Evolutionary conservation across 208 protist species (phyloP), one percentile per base, ranked within the genome.

Genomic region (Leishmania major): DNA sequence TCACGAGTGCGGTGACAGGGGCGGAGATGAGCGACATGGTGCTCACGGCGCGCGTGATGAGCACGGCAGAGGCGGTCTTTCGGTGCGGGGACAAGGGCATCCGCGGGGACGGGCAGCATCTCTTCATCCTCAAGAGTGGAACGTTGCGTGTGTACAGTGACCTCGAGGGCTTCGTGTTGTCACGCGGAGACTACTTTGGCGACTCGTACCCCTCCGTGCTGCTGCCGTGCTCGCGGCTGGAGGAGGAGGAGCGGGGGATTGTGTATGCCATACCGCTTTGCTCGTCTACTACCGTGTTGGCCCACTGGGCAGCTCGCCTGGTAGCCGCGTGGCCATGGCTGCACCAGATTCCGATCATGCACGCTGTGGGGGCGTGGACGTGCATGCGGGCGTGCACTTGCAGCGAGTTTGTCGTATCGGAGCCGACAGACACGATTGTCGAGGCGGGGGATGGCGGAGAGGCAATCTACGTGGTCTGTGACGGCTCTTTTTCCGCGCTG

Each of bases 61-160:
- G 84, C 37, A 90, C 86, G 35, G 89, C 83, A 28, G 91, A 93
- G 77, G 90, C 84, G 11, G 72, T 93, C 31, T 89, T 84, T 53
- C 86, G 88, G 40, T 93, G 88, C 71, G 74, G 85, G 8, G 25
- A 78, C 51, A 72, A 69, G 6, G 93, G 93, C 37, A 57, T 96
- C n/a, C 88, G 88, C 57, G 93, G 93, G 0, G 93, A 96, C 62
- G 90, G 90, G 0, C 66, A 86, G 59, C 86, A 94, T 76, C 84
- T 96, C 2, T 96, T 96, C 77, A 55, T 96, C 8, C 1, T 96
- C 19, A 93, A 96, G 78, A 91, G 86, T 28, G 93, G 93, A 28
- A 40, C 73, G 28, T 37, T 96, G 28, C 86, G 84, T 5, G 89
- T 88, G 25, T 84, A 80, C 75, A 81, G 77, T 37, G 85, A 91